Percentiles rank a stretch among this genome's conserved stretches.
phyloP scores from a whole-genome alignment of 2,329 filamentous ascomycete species.

The Ciborinia camelliae region DNA sequence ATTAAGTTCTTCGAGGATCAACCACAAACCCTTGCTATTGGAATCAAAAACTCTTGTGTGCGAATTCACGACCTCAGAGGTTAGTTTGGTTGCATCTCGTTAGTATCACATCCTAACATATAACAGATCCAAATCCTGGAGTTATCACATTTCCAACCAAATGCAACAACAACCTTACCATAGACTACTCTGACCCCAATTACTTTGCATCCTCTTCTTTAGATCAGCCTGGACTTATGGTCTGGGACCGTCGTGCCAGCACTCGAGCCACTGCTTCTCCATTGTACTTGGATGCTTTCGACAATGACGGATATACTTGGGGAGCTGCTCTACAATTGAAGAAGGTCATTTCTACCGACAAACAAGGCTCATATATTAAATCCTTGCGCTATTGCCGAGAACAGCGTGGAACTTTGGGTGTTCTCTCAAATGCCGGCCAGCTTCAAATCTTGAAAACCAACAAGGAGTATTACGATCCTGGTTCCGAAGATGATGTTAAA shows the following conservation, averaged over 20 bases:
- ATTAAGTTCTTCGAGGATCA: conserved; percentile 78
- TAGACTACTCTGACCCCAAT: conserved; percentile 76
- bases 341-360: conserved; percentile 51
- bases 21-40: conserved; percentile 70
- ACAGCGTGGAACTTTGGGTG: conserved; percentile 57
- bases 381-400: conserved; percentile 62
- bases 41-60: conserved; percentile 71
- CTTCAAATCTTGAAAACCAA: conserved; percentile 58
- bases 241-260: conserved; percentile 73
- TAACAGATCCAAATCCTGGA: conserved; percentile 47
- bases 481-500: conserved; percentile 45
- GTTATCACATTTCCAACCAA: conserved; percentile 61
- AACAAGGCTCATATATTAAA: conserved; percentile 55
- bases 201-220: conserved; percentile 80
- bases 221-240: conserved; percentile 68
- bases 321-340: conserved; percentile 58
- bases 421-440: conserved; percentile 61
- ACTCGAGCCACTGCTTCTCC: conserved; percentile 51
- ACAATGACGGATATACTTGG: conserved; percentile 60
- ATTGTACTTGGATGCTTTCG: conserved; percentile 55
- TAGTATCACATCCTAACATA: conserved; percentile 11
- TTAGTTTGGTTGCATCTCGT: conserved; percentile 39
- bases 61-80: conserved; percentile 76
- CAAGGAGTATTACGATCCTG: conserved; percentile 49
- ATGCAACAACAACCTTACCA: conserved; percentile 68